Conservation (phyloP, 257 asterid species). For the Nemophila menziesii region DNA sequence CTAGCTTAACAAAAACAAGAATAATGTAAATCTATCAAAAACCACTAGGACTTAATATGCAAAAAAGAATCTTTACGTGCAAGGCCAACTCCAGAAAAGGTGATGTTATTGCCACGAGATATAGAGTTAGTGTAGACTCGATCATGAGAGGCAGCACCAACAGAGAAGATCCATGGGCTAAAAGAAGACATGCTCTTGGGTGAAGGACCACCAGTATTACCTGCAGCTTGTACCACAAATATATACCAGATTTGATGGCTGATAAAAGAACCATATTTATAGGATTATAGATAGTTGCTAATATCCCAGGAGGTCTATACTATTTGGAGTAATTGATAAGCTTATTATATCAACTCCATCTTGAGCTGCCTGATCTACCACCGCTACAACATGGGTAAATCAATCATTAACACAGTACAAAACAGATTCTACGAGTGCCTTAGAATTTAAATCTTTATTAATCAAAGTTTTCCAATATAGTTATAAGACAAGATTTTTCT, state of each 20-base stretch:
- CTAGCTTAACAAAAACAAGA: constrained; percentile 57
- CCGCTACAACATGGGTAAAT: no score
- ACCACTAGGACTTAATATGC: no score
- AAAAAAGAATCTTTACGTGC: no score
- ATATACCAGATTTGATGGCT: constrained; percentile 75
- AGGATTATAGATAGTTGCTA: constrained; percentile 94
- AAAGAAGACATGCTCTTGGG: constrained; percentile 85
- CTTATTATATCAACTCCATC: constrained; percentile 94
- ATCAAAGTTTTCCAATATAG: no score
- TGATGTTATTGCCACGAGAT: constrained; percentile 69
- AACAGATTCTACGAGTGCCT: no score
- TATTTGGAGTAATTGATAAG: constrained; percentile 90
- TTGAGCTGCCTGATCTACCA: no score
- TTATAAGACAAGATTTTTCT: no score
- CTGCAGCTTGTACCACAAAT: constrained; percentile 95
- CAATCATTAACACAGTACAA: no score
- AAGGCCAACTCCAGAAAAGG: constrained; percentile 89
- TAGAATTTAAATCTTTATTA: no score
- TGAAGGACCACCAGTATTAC: constrained; percentile 96
- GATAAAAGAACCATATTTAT: constrained; percentile 94
- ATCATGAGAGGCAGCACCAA: constrained; percentile 94
- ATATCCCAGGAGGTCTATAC: constrained; percentile 98
- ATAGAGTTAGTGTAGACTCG: constrained; percentile 74
- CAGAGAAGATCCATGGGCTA: constrained; percentile 96
- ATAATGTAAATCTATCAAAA: neutral